Evolutionary conservation across 306 rosid genomes (phyloP), one percentile per base, ranked within the genome.

Genomic region (Glycine soja): DNA sequence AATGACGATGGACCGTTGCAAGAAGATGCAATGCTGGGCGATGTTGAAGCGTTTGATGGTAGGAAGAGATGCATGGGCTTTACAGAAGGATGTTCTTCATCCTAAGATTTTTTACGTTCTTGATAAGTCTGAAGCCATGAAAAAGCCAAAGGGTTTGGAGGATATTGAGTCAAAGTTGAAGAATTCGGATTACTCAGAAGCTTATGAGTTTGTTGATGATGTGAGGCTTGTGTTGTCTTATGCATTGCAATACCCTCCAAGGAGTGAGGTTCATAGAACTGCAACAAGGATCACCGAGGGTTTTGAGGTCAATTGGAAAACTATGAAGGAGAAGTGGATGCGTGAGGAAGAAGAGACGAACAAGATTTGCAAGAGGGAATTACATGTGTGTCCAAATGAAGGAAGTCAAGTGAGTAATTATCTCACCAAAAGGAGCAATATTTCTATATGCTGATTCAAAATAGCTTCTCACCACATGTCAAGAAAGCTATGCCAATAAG

Each of bases 31-130:
- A 11, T 77, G 86, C 45, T 53, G 80, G 76, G 53, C 11, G 6
- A 43, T 63, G 0, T 10, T 83, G 80, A 83, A 77, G 54, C 72
- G 75, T 16, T 72, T 83, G 52, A 71, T 71, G 45, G n/a, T 56
- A 2, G 80, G 78, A 46, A 74, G 34, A 63, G 75, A 77, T 54
- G 69, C 63, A 0, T 52, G 74, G 69, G 71, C 70, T 64, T 54
- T 83, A 7, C 72, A 62, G 10, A 34, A 50, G 4, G 6, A 8
- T 42, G 2, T 42, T 42, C 46, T 42, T 42, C 2, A 42, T 1
- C 46, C 46, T 42, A 42, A 42, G 46, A 8, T 42, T 42, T 42
- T 42, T 18, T 6, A 16, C 10, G 8, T 10, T 64, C 10, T 34
- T 34, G 19, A 30, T 59, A 8, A 16, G 4, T 6, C 10, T 53